Base-by-base conservation (phyloP, 805 yeast species). In the Candida ovalis region DNA sequence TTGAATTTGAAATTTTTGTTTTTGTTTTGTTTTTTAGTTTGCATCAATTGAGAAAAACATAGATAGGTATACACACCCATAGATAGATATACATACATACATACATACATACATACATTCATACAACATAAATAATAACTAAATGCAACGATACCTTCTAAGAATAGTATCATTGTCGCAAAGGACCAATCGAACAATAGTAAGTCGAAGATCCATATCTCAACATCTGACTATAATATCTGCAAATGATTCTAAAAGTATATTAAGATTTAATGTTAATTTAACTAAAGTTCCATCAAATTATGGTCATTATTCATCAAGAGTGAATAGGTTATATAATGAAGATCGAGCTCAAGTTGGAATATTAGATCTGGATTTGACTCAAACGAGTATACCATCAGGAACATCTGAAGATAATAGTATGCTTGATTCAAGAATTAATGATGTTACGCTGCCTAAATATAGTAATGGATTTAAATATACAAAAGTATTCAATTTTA, bases 291-390 rank as follows among this genome's bases (percentile, higher is more conserved):
- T 85, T 5, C 94, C 95, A 17, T 72, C 80, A 1, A 84, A 81
- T 60, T 73, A 88, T 27, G 99, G 99, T 2, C 96, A 91, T 68
- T 77, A 71, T 53, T 66, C 89, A 0, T 81, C 86, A 42, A 73
- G 99, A 44, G 86, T 88, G 49, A 88, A 82, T 62, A 73, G 98
- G 49, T 55, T 76, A 33, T 77, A 77, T 59, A 94, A 92, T 65
- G 98, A 92, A 65, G 99, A 92, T 68, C 72, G 80, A 40, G 86
- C 79, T 65, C 77, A 80, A 44, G 88, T 90, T 19, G 78, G 79
- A 1, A 47, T 66, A 7, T 33, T 66, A 38, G 66, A 65, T 39
- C 44, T 63, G 33, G 60, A 63, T 43, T 41, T 65, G 21, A 18
- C 40, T 4, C 49, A 50, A 27, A 32, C 18, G 22, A 24, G 21